Conservation (phyloP, 2,329 filamentous ascomycete genomes). For the Aureobasidium vineae region DNA sequence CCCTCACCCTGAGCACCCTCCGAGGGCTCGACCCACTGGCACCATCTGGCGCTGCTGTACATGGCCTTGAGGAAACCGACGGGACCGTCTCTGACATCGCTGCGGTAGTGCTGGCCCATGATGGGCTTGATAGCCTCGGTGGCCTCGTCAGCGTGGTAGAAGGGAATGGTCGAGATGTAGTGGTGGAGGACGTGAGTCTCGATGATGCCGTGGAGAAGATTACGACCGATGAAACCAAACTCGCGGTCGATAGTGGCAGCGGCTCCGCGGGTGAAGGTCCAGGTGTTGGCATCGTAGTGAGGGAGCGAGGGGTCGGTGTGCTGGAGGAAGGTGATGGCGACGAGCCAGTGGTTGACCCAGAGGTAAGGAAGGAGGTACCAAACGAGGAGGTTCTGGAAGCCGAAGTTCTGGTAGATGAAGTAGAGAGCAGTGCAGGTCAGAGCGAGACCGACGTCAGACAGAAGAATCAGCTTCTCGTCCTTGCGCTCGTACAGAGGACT, state of each 20-base stretch:
- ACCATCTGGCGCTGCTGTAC: slow-evolving; percentile 77
- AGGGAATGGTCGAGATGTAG: slow-evolving; percentile 93
- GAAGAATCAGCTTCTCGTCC: slow-evolving; percentile 80
- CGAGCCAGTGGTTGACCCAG: slow-evolving; percentile 99
- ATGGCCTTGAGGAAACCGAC: slow-evolving; percentile 81
- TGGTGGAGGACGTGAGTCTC: slow-evolving; percentile 98
- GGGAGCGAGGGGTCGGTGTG: slow-evolving; percentile 94
- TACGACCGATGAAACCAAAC: slow-evolving; percentile 91
- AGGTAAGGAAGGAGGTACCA: slow-evolving; percentile 96
- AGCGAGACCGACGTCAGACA: slow-evolving; percentile 76
- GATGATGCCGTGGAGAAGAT: slow-evolving; percentile 90
- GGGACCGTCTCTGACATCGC: slow-evolving; percentile 72
- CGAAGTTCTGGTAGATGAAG: slow-evolving; percentile 71
- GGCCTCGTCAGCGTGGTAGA: slow-evolving; percentile 95
- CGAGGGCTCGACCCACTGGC: slow-evolving; percentile 96
- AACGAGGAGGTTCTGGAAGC: slow-evolving; percentile 80
- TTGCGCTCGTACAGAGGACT: slow-evolving; percentile 90
- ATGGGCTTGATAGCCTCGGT: slow-evolving; percentile 89
- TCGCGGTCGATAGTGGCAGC: slow-evolving; percentile 96
- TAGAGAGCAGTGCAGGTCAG: slow-evolving; percentile 62
- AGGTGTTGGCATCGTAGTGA: slow-evolving; percentile 81
- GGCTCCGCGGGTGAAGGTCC: slow-evolving; percentile 92
- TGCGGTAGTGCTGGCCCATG: slow-evolving; percentile 94
- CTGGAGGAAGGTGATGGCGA: slow-evolving; percentile 96
- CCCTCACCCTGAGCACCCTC: slow-evolving; percentile 75